A percentile compares a stretch with the other conserved stretches of the same genome.
These are phyloP conservation scores for Oxyria digyna DNA, from an alignment of 148 eudicot species.

Conservation along the genomic window DNA sequence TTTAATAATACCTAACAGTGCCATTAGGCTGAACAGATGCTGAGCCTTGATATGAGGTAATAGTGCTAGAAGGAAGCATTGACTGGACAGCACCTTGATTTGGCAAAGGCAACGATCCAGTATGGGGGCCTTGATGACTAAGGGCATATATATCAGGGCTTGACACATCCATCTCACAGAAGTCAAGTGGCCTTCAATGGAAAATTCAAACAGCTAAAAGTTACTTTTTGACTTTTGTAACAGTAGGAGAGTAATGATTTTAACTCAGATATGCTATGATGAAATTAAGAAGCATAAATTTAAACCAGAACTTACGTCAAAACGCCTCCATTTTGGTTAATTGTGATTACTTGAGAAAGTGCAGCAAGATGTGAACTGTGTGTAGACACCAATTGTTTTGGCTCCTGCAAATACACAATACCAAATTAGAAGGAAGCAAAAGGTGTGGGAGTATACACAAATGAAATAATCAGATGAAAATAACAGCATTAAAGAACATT, in stretches of 20 bases:
- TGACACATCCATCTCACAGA: conserved; percentile 54
- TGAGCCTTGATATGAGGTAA: conserved; percentile 17
- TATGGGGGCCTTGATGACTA: conserved; percentile 39
- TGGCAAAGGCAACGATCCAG: conserved; percentile 21
- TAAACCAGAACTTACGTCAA: conserved; percentile 54
- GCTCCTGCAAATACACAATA: conserved; percentile 35
- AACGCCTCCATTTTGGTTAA: conserved; percentile 58
- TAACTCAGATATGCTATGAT: not conserved
- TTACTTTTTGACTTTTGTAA: no score
- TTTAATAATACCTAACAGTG: conserved; percentile 40
- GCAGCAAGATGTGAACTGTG: conserved; percentile 65
- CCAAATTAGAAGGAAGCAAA: not conserved
- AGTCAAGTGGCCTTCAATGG: conserved; percentile 73
- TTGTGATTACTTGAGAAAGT: conserved; percentile 70
- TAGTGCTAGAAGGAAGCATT: conserved; percentile 20
- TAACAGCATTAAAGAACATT: no score
- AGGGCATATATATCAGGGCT: conserved; percentile 46
- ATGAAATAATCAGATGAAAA: not conserved
- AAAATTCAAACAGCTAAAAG: not conserved
- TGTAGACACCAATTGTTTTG: conserved; percentile 42
- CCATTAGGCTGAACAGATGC: conserved; percentile 27
- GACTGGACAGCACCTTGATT: conserved; percentile 19
- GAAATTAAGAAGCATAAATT: not conserved
- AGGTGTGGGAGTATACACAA: not conserved
- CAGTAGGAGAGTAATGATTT: conserved; percentile 8